A percentile compares a stretch with the other conserved stretches of the same genome.
Evolutionary conservation across 2,329 filamentous ascomycete genomes (phyloP).

Genomic region (Aulographum hederae): DNA sequence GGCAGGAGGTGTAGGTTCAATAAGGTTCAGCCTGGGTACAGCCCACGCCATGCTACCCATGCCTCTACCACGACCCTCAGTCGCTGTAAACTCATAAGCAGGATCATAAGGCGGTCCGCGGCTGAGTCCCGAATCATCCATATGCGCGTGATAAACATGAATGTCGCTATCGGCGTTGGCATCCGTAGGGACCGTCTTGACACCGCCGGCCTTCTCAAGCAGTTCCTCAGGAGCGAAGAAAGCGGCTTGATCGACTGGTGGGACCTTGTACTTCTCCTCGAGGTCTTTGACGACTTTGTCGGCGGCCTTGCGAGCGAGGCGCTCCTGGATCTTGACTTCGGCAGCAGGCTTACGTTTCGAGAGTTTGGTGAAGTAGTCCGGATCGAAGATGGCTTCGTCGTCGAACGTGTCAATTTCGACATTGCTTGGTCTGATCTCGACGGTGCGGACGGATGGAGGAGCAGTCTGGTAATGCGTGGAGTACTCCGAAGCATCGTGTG

Average conservation of each 20-base stretch:
- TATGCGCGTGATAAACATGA: conserved; percentile 22
- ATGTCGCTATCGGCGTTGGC: conserved; percentile 26
- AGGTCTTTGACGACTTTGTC: conserved; percentile 23
- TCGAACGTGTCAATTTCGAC: conserved; percentile 18
- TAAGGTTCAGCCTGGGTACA: conserved; percentile 36
- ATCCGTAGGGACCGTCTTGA: conserved; percentile 17
- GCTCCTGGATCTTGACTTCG: neutral
- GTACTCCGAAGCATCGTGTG: no score
- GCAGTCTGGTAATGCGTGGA: conserved; percentile 3
- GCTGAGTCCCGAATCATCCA: conserved; percentile 9
- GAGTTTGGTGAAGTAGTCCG: conserved; percentile 24
- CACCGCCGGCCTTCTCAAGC: conserved; percentile 14
- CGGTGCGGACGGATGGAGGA: neutral
- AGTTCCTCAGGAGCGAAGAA: conserved; percentile 29
- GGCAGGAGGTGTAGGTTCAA: conserved; percentile 40
- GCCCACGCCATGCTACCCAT: no score
- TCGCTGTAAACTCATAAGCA: conserved; percentile 19
- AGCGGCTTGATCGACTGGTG: conserved; percentile 20
- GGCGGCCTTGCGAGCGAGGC: no score
- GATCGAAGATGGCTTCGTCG: conserved; percentile 28
- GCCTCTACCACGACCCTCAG: no score
- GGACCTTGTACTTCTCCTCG: conserved; percentile 21
- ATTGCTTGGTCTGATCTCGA: conserved; percentile 10
- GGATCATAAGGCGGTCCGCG: conserved; percentile 17
- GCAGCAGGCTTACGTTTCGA: conserved; percentile 1